These are phyloP conservation scores for Phycomyces nitens DNA, from an alignment of 192 early-diverging fungal species.

Conservation along the genomic window DNA sequence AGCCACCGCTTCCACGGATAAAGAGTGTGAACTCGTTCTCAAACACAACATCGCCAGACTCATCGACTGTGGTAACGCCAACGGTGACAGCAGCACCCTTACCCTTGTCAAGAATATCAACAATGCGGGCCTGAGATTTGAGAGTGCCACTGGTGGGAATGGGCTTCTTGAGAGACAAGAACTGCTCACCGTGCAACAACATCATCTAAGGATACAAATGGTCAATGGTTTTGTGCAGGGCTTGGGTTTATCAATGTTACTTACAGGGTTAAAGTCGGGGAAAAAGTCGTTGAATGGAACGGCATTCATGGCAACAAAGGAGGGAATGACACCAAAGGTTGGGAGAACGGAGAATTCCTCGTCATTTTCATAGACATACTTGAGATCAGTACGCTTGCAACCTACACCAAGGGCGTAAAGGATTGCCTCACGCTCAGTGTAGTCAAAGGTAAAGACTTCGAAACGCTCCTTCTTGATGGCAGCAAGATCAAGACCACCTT, in stretches of 20 bases:
- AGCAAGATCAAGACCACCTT: slow-evolving; percentile 59
- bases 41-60: slow-evolving; percentile 67
- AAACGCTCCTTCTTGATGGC: slow-evolving; percentile 55
- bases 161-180: slow-evolving; percentile 79
- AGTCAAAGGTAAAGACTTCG: slow-evolving; percentile 59
- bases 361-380: slow-evolving; percentile 89
- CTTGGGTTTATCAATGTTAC: background rate
- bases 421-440: slow-evolving; percentile 86
- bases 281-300: slow-evolving; percentile 70
- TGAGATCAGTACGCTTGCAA: slow-evolving; percentile 79
- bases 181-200: slow-evolving; percentile 99
- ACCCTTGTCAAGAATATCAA: slow-evolving; percentile 98
- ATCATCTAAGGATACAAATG: slow-evolving; percentile 63
- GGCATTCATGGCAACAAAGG: slow-evolving; percentile 64
- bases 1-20: slow-evolving; percentile 89
- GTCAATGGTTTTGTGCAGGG: background rate
- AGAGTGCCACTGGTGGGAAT: slow-evolving; percentile 84
- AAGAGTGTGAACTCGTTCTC: slow-evolving; percentile 91
- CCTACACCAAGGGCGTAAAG: slow-evolving; percentile 96
- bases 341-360: slow-evolving; percentile 85
- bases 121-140: slow-evolving; percentile 66
- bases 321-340: slow-evolving; percentile 88
- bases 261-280: slow-evolving; percentile 72
- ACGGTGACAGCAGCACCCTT: slow-evolving; percentile 82
- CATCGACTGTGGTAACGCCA: slow-evolving; percentile 80